Evolutionary conservation across 2,329 filamentous ascomycete species (phyloP), one percentile per base, ranked within the genome.

Genomic region (Hypoxylon sp.): DNA sequence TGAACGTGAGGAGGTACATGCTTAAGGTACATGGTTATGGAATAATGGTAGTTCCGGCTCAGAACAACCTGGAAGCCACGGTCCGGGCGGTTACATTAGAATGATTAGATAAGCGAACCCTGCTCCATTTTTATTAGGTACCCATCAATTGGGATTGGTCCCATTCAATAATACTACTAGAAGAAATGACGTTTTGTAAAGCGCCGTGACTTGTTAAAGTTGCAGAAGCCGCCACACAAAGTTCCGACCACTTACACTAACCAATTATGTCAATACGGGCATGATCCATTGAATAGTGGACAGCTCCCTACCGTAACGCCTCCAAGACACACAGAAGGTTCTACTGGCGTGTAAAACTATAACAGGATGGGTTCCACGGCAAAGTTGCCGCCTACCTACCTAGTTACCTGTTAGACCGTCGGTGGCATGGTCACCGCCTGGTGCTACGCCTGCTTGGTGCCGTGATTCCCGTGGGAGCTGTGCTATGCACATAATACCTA

Each of bases 311-410:
- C 38, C 21, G 38, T 17, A 21, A 10, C 7, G 17, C 38, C 23
- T 48, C 57, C 45, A 58, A 71, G 68, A 71, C 68, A 67, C 46
- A 56, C 66, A 69, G 66, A 62, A 63, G 23, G 49, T 49, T 53
- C 23, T 66, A 25, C 46, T 66, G 38, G 65, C 66, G 63, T 71
- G 57, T 64, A 52, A 25, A 32, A 25, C 23, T n/a, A 21, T 60
- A 41, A 71, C 57, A 65, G 66, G 58, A 62, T 34, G 49, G 32
- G 65, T 64, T 66, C 60, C 46, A 59, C 17, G 51, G 28, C 36
- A 19, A 52, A 60, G 32, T 49, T 60, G 45, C 50, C 56, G 60
- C 52, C 32, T 55, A 30, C 19, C 36, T 53, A 53, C n/a, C n/a
- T 52, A 36, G 19, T 2, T 41, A 41, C 11, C 10, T 10, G 7